Conservation (phyloP, 371 early-diverging fungal species). For the Mucor mucedo region DNA sequence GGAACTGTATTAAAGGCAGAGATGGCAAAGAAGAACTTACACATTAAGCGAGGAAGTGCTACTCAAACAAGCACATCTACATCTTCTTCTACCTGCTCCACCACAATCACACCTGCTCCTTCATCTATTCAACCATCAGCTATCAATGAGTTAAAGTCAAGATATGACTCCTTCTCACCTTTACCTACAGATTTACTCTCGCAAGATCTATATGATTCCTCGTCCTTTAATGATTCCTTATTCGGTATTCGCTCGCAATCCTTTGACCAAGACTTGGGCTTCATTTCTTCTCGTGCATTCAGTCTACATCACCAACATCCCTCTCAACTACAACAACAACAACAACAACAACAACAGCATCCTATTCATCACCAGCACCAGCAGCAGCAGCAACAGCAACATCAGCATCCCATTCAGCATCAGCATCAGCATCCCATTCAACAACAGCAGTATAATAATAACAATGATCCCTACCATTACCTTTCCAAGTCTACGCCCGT, state of each 20-base stretch:
- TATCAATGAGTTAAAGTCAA: constrained; percentile 7
- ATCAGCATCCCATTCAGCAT: constrained; percentile 8
- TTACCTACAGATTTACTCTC: constrained; percentile 64
- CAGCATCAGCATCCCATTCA: constrained; percentile 25
- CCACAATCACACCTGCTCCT: constrained; percentile 5
- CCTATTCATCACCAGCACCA: constrained; percentile 3
- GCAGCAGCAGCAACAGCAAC: constrained; percentile 8
- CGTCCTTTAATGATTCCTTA: constrained; percentile 34
- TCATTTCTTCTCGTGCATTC: constrained; percentile 33
- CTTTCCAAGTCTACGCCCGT: constrained; percentile 79
- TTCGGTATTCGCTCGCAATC: constrained; percentile 46
- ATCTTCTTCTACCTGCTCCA: constrained; percentile 12
- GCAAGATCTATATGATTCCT: constrained; percentile 36
- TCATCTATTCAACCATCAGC: constrained; percentile 10
- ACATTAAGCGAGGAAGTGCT: constrained; percentile 62
- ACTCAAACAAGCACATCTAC: constrained; percentile 24
- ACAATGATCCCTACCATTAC: constrained; percentile 84
- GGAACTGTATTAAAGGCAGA: constrained; percentile 91
- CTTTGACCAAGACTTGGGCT: constrained; percentile 38
- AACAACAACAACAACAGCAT: constrained; percentile 19
- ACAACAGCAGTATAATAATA: constrained; percentile 9
- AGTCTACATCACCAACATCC: constrained; percentile 25
- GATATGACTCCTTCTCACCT: constrained; percentile 45
- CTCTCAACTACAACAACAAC: constrained; percentile 3
- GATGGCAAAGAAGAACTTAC: constrained; percentile 95